phyloP scores from a whole-genome alignment of 768 basidiomycete genomes.

The Boletus coccyginus region DNA sequence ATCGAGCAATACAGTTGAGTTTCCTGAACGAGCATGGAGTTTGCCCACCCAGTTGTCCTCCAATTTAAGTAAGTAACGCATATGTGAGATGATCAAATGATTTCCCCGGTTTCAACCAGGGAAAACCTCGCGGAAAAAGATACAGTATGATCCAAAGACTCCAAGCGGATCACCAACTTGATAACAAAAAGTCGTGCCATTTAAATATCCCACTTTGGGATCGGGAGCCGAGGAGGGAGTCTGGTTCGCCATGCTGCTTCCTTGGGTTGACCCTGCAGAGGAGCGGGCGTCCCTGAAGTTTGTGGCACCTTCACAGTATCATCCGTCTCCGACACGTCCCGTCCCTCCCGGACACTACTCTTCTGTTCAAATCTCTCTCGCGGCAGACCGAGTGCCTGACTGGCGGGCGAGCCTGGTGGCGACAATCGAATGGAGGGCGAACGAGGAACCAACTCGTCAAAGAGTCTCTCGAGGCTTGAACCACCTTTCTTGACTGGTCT shows the following conservation, averaged over 20 bases:
- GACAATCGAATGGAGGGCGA: slow-evolving; percentile 21
- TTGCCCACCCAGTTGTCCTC: no score
- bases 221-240: slow-evolving; percentile 29
- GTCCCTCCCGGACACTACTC: not conserved
- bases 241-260: slow-evolving; percentile 21
- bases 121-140: no score
- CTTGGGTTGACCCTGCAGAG: slow-evolving; percentile 7
- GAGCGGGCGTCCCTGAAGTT: not conserved
- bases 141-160: not conserved
- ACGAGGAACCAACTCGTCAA: slow-evolving; percentile 11
- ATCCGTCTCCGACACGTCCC: not conserved
- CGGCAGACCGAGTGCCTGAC: not conserved
- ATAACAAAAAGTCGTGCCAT: not conserved
- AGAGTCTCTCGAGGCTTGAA: slow-evolving; percentile 12
- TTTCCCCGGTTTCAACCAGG: no score
- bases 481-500: not conserved
- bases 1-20: no score
- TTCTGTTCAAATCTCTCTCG: not conserved
- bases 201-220: slow-evolving; percentile 31
- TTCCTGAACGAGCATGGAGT: no score
- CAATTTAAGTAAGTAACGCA: no score
- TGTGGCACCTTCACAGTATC: not conserved
- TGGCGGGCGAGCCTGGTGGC: slow-evolving; percentile 14
- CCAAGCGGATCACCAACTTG: not conserved
- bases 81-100: not conserved